A percentile compares a stretch with the other conserved stretches of the same genome.
Evolutionary conservation across 2,329 filamentous ascomycete species (phyloP).

Genomic region (Exophiala viscosa): DNA sequence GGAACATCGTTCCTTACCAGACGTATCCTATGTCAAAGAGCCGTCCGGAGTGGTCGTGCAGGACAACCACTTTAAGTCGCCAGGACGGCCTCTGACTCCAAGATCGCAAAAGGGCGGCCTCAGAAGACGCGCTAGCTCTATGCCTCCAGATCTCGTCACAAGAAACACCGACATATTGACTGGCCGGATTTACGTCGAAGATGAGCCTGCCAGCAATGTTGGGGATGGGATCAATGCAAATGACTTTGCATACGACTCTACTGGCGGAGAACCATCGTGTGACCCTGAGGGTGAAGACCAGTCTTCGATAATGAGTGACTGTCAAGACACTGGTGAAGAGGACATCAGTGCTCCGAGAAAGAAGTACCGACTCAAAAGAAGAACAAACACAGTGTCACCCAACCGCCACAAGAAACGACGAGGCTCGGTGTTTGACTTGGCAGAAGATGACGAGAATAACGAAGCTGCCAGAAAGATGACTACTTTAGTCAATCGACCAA

Average conservation of each 20-base stretch:
- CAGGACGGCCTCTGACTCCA: not conserved
- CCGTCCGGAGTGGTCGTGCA: too few species aligned
- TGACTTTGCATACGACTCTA: too few species aligned
- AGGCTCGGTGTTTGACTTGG: slow-evolving; percentile 21
- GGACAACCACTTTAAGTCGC: not conserved
- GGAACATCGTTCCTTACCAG: too few species aligned
- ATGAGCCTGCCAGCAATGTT: too few species aligned
- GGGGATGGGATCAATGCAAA: too few species aligned
- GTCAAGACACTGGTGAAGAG: not conserved
- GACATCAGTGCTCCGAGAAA: not conserved
- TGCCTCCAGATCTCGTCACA: not conserved
- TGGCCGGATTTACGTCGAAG: too few species aligned
- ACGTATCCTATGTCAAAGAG: too few species aligned
- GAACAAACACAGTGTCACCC: not conserved
- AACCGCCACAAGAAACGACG: slow-evolving; percentile 4
- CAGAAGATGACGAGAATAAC: slow-evolving; percentile 13
- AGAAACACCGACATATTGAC: too few species aligned
- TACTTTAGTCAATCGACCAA: not conserved
- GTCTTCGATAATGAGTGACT: not conserved
- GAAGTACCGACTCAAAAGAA: slow-evolving; percentile 9
- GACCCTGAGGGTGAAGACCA: too few species aligned
- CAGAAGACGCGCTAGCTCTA: not conserved
- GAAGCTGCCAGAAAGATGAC: not conserved
- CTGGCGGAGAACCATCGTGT: too few species aligned
- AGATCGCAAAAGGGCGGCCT: not conserved